Conservation (phyloP, 2,329 filamentous ascomycete genomes). For the Sarocladium strictum region DNA sequence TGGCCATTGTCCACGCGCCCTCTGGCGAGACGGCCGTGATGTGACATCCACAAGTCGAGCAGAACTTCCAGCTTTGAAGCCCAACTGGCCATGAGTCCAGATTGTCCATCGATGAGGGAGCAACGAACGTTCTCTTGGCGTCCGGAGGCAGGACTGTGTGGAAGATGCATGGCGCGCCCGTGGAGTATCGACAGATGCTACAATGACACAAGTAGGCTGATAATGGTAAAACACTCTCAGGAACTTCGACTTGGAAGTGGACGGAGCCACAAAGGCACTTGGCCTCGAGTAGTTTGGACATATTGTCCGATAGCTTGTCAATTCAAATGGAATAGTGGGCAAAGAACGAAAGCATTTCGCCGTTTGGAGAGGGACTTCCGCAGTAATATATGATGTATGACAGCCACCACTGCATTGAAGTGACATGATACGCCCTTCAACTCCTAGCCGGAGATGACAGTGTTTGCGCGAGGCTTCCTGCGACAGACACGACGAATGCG, state of each 20-base stretch:
- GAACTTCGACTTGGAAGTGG: conserved; percentile 35
- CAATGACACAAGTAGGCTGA: conserved; percentile 39
- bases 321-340: too few species aligned
- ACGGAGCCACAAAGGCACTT: conserved; percentile 39
- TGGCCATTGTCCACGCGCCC: conserved; percentile 31
- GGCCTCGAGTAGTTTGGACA: conserved; percentile 36
- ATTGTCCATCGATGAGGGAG: conserved; percentile 30
- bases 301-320: too few species aligned
- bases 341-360: too few species aligned
- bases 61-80: conserved; percentile 34
- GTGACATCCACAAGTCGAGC: conserved; percentile 40
- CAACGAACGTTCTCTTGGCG: conserved; percentile 31
- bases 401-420: neutral
- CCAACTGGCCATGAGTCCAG: conserved; percentile 31
- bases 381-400: too few species aligned
- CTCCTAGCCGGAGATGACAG: neutral
- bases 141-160: conserved; percentile 30
- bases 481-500: neutral
- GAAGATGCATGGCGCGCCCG: conserved; percentile 36
- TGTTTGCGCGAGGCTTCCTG: neutral
- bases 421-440: neutral
- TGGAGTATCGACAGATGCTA: conserved; percentile 35
- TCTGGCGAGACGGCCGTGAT: conserved; percentile 29
- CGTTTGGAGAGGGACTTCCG: too few species aligned
- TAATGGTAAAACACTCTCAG: conserved; percentile 31